Evolutionary conservation across 2,329 filamentous ascomycete genomes (phyloP), one percentile per base, ranked within the genome.

Genomic region (Fonsecaea monophora): DNA sequence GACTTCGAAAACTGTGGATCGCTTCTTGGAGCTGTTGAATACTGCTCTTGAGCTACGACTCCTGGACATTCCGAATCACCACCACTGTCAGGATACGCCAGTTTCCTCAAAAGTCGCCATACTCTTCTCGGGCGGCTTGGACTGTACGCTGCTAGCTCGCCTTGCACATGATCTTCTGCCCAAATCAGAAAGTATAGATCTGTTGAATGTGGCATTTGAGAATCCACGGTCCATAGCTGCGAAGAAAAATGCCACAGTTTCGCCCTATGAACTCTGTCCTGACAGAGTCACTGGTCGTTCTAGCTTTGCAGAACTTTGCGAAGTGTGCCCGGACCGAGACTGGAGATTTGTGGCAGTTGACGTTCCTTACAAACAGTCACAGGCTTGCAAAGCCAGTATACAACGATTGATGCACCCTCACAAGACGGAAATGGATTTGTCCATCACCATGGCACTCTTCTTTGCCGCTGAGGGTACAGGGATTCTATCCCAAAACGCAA

Each of bases 361-460:
- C 74, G 83, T 99, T 34, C 91, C 94, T 0, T 97, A 94, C 75
- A 76, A 82, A 5, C 91, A 96, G 73, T 91, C 89, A 0, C 76
- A 89, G 53, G 82, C 84, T 1, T 91, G 96, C 73, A 87, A 92
- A 68, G 74, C 84, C 2, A 84, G 84, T 32, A 86, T 99, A 21
- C 85, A 94, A 42, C 84, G 87, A 1, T 82, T 99, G 18, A 97
- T 99, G 77, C 85, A 90, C 72, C 95, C 95, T 0, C 95, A 99
- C 78, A 94, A 97, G 72, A 99, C 95, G 0, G 95, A 99, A 78
- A 99, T 99, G 95, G 95, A 99, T 74, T 83, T 99, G 0, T 99
- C 95, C 3, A 99, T 99, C 73, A 91, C 92, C 0, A 90, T 87
- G 73, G 95, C 95, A 0, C 83, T 99, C n/a, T 98, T 97, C 78